Evolutionary conservation across 2,329 filamentous ascomycete species (phyloP).

Genomic region (Hymenoscyphus salicellus): DNA sequence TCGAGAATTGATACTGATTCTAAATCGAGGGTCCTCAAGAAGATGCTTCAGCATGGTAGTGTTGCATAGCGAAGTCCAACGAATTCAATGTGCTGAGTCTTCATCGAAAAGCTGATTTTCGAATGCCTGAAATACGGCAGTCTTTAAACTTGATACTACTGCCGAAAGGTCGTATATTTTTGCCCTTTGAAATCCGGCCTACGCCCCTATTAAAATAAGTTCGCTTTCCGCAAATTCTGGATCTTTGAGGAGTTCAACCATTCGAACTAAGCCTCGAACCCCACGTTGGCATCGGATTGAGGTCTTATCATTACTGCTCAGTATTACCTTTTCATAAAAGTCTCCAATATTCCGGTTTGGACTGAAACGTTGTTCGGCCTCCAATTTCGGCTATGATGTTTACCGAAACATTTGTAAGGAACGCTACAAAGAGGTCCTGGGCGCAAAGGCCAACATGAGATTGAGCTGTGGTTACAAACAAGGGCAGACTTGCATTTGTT

Average conservation of each 20-base stretch:
- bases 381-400: background rate
- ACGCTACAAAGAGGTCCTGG: background rate
- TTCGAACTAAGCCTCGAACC: background rate
- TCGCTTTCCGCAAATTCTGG: background rate
- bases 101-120: background rate
- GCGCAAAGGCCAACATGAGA: background rate
- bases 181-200: background rate
- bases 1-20: background rate
- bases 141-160: background rate
- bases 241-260: background rate
- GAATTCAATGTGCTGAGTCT: background rate
- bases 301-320: background rate
- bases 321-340: background rate
- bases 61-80: background rate
- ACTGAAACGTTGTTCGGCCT: background rate
- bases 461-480: background rate
- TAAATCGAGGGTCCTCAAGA: background rate
- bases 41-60: background rate
- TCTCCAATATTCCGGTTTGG: background rate
- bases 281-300: background rate
- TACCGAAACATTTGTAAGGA: background rate
- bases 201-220: background rate
- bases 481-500: background rate
- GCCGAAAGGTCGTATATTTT: background rate
- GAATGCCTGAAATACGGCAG: background rate